A percentile compares a stretch with the other conserved stretches of the same genome.
Conservation (phyloP, 2,329 filamentous ascomycete genomes). For the Ophiostoma himal-ulmi region DNA sequence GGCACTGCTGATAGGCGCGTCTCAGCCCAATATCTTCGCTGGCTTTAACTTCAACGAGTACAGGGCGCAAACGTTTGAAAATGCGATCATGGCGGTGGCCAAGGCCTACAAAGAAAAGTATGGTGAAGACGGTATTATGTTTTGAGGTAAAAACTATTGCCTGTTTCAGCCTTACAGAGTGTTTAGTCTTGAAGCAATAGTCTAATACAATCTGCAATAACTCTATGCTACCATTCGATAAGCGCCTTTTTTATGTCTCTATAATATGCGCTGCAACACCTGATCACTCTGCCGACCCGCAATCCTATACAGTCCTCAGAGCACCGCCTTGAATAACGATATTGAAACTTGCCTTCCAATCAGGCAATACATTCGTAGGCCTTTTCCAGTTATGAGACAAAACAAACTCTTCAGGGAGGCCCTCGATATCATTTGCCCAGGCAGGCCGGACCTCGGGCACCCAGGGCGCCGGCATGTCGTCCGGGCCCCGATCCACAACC, state of each 20-base stretch:
- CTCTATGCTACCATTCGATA: no score
- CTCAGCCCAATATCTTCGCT: neutral
- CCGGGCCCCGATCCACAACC: neutral
- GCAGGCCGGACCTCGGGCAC: neutral
- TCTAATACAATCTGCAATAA: no score
- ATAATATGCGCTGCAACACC: no score
- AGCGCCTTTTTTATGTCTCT: no score
- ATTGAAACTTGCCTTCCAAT: neutral
- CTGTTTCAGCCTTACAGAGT: no score
- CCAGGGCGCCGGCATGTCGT: neutral
- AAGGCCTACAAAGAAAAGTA: neutral
- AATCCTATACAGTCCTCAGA: neutral
- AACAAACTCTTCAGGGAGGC: neutral
- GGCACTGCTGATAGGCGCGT: neutral
- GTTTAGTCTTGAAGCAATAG: no score
- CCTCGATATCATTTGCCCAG: neutral
- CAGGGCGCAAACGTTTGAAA: neutral
- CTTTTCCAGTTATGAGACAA: neutral
- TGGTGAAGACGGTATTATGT: neutral
- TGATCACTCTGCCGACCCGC: no score
- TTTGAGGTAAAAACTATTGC: neutral
- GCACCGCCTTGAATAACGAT: neutral
- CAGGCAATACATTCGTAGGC: neutral
- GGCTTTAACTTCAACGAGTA: neutral
- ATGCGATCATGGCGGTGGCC: neutral